Evolutionary conservation across 805 yeast species (phyloP), one percentile per base, ranked within the genome.

Genomic region (Yamadazyma endophytica): DNA sequence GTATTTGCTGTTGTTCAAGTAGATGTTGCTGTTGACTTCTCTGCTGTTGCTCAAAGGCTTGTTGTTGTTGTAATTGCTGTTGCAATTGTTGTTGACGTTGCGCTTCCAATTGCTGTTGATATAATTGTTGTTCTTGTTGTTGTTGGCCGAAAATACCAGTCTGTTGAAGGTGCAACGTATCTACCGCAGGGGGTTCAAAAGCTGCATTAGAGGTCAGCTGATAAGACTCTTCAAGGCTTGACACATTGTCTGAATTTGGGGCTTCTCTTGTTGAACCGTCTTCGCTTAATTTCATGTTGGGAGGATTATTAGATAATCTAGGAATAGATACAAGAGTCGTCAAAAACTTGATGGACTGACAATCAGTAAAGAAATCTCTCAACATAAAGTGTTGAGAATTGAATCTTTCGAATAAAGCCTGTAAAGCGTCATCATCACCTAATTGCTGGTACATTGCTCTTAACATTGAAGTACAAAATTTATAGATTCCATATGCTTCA

Each of bases 401-500:
- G 49, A 80, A 90, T 31, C 90, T 68, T 22, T 78, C 78, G 41
- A 78, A 68, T 40, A 90, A 67, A 3, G 92, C 90, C 43, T 73
- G 74, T 41, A 90, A 64, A 1, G 87, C 90, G 4, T 82, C 95
- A 13, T 75, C 83, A 18, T 77, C 79, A 36, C 80, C 78, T 40
- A 83, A 73, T 46, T 85, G 70, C 46, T 75, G 75, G 49, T 83
- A 76, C 77, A 90, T 70, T 0, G 95, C 97, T 43, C 96, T 74
- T 37, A 90, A 63, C 97, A 90, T 89, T 7, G 95, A 81, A 2
- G 86, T 82, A 36, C 83, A 64, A 47, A 90, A 90, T 56, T 87
- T 84, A 58, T 88, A 86, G 36, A 90, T 87, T 26, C 97, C 97
- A 50, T 86, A 89, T 2, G 94, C 75, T 56, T 90, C 98, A 5